Conservation (phyloP, 345 rosid species). For the Conringia planisiliqua region DNA sequence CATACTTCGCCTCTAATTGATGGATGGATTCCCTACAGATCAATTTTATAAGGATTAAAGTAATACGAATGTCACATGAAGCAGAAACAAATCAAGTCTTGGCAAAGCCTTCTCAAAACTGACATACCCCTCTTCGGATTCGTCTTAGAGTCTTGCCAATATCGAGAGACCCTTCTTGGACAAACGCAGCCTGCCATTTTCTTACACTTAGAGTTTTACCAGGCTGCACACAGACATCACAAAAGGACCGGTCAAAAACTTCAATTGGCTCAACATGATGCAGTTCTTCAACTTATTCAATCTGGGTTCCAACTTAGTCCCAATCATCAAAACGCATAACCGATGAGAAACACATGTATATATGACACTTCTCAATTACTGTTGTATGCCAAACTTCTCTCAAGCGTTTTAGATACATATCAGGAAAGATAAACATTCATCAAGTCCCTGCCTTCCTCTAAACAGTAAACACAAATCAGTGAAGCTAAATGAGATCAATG, state of each 20-base stretch:
- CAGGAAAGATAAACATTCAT: neutral
- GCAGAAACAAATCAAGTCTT: neutral
- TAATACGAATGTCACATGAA: neutral
- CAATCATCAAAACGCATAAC: neutral
- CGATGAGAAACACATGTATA: neutral
- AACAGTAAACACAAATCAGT: conserved; percentile 5
- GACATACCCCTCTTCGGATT: conserved; percentile 83
- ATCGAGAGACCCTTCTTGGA: conserved; percentile 75
- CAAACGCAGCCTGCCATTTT: conserved; percentile 90
- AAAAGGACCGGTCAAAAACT: conserved; percentile 14
- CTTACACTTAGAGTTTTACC: conserved; percentile 88
- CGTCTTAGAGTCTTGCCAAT: conserved; percentile 76
- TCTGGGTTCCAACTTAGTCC: neutral
- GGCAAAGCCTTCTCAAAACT: neutral
- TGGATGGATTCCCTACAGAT: conserved; percentile 85
- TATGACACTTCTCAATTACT: neutral
- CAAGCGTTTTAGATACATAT: neutral
- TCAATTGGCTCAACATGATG: neutral
- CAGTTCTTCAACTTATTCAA: neutral
- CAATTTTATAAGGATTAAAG: neutral
- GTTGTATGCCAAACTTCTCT: neutral
- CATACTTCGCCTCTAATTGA: conserved; percentile 97
- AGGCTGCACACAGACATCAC: conserved; percentile 51
- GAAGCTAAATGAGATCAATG: neutral
- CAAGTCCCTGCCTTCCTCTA: neutral